phyloP scores from a whole-genome alignment of 148 eudicot genomes.

The Camellia granthamiana region DNA sequence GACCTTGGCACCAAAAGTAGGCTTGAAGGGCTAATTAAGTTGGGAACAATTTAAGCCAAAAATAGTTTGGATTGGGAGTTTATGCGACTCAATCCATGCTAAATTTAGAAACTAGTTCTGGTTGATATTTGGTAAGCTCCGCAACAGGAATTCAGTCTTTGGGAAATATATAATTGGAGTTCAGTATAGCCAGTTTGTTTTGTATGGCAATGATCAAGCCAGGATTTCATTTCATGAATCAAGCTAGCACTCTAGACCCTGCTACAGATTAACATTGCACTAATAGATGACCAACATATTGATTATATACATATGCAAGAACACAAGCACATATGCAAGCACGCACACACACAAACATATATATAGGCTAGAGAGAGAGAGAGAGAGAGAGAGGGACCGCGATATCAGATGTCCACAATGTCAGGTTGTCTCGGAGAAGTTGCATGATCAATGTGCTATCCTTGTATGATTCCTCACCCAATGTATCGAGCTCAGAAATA shows the following conservation, averaged over 20 bases:
- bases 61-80: not conserved
- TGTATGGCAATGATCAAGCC: not conserved
- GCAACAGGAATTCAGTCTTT: not conserved
- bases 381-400: conserved; percentile 33
- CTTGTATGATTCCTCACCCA: conserved; percentile 82
- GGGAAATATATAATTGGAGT: not conserved
- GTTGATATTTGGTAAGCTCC: not conserved
- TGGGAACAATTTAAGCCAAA: not conserved
- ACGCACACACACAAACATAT: not conserved
- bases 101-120: not conserved
- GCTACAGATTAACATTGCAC: not conserved
- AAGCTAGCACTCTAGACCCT: not conserved
- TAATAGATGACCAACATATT: not conserved
- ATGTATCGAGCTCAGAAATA: conserved; percentile 71
- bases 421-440: conserved; percentile 75
- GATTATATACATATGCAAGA: not conserved
- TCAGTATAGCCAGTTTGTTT: not conserved
- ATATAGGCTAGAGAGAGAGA: not conserved
- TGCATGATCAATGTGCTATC: conserved; percentile 89
- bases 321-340: not conserved
- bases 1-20: not conserved
- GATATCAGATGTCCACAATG: conserved; percentile 78
- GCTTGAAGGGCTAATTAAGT: not conserved
- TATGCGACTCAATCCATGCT: not conserved
- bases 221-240: too few species aligned